Evolutionary conservation across 768 basidiomycete genomes (phyloP), one percentile per base, ranked within the genome.

Genomic region (Trametes sanguinea): DNA sequence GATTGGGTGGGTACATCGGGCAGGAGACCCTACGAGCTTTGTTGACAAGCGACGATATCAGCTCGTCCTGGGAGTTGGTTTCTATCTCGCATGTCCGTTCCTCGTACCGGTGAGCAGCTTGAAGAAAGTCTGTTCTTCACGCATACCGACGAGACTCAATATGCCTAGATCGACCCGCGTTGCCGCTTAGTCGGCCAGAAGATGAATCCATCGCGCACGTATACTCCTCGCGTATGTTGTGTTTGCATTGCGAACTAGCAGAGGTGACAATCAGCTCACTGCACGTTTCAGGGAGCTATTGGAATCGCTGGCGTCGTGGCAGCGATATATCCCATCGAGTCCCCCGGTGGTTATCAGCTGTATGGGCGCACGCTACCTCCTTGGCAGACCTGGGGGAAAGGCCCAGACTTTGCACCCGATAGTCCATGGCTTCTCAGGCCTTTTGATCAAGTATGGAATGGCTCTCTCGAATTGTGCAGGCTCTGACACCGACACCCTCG

Each of bases 191-290:
- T 85, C 5, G 86, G 84, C 0, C 88, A 89, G 61, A 90, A 90
- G 71, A 88, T 89, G 85, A 90, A 90, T 57, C 88, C 88, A 0
- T 87, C 86, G 0, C 75, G 88, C 7, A 86, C 86, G 0, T 86
- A 77, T 61, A 90, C 88, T 0, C 85, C 87, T 8, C 76, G 82
- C 43, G 85, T 85, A 68, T 44, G 78, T 17, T 16, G 7, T 50
- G 7, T 51, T 2, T 11, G 22, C 42, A 51, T 4, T 47, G 27
- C 13, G 16, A 22, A 22, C 22, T 22, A 22, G 22, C 22, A 22
- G 22, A 22, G 22, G 22, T 2, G 30, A 33, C 27, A 17, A 8
- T 22, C 4, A 8, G 45, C 33, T 40, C 46, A 42, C 33, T 39
- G 14, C 32, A 4, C 50, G n/a, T 39, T n/a, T 0, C 68, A 87